These are phyloP conservation scores for Alternaria rosae DNA, from an alignment of 2,329 filamentous ascomycete genomes.

Conservation along the genomic window DNA sequence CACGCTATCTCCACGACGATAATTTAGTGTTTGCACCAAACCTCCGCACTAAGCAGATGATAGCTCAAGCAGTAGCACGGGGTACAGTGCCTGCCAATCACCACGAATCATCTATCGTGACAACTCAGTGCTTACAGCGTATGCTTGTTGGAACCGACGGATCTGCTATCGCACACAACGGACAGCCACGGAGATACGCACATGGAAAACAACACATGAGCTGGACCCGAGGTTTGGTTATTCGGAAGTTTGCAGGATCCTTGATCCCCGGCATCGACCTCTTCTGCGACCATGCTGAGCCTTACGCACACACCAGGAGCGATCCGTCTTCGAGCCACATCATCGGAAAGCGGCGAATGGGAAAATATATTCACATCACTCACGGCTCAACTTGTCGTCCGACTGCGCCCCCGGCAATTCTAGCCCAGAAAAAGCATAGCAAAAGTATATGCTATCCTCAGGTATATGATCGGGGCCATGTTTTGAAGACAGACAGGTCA, in stretches of 20 bases:
- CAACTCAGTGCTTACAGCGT: not conserved
- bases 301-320: constrained; percentile 9
- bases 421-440: not conserved
- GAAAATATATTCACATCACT: constrained; percentile 7
- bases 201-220: not conserved
- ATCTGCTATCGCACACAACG: not conserved
- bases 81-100: not conserved
- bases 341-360: not conserved
- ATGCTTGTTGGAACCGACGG: not conserved
- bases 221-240: not conserved
- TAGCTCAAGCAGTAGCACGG: not conserved
- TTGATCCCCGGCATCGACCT: not conserved
- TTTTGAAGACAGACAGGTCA: not conserved
- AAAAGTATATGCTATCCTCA: not conserved
- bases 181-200: not conserved
- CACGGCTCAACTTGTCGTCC: constrained; percentile 1
- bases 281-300: constrained; percentile 14
- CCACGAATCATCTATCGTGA: not conserved
- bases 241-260: not conserved
- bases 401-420: constrained; percentile 10
- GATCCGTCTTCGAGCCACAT: not conserved
- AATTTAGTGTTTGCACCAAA: not conserved
- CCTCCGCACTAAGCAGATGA: not conserved
- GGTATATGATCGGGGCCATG: not conserved
- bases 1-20: not conserved